Conservation (phyloP, 2,329 filamentous ascomycete species). For the Trichoderma sp. region DNA sequence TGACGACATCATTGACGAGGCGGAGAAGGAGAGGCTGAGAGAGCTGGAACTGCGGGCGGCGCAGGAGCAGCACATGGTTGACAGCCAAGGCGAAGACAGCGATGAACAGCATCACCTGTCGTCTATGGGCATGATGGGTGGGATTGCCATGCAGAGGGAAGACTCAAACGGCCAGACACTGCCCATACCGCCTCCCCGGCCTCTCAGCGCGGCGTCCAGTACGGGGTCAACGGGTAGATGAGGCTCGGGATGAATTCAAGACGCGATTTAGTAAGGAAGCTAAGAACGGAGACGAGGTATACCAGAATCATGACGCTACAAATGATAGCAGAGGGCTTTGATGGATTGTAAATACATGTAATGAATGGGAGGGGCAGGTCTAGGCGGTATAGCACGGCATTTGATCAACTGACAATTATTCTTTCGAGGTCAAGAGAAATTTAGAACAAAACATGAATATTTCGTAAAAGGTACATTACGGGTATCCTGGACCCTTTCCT, state of each 20-base stretch:
- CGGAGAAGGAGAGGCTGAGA: slow-evolving; percentile 58
- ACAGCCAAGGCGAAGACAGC: slow-evolving; percentile 39
- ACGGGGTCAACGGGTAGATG: slow-evolving; percentile 46
- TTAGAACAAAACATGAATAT: background rate
- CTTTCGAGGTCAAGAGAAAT: background rate
- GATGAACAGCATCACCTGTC: slow-evolving; percentile 35
- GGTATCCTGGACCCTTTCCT: background rate
- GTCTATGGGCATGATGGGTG: slow-evolving; percentile 38
- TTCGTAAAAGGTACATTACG: background rate
- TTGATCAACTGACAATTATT: background rate
- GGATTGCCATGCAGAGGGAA: slow-evolving; percentile 44
- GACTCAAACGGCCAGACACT: slow-evolving; percentile 35
- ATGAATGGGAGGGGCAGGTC: background rate
- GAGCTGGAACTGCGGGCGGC: slow-evolving; percentile 52
- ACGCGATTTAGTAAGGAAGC: background rate
- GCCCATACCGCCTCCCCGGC: slow-evolving; percentile 39
- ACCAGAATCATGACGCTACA: slow-evolving; percentile 15
- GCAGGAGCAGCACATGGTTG: slow-evolving; percentile 40
- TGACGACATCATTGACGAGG: slow-evolving; percentile 62
- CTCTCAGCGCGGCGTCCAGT: slow-evolving; percentile 45
- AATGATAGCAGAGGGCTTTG: slow-evolving; percentile 31
- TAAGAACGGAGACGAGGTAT: background rate
- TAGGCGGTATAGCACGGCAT: background rate
- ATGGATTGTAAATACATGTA: slow-evolving; percentile 13
- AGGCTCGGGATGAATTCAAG: background rate